A percentile compares a stretch with the other conserved stretches of the same genome.
Evolutionary conservation across 2,329 filamentous ascomycete species (phyloP).

Genomic region (Phoma herbarum): DNA sequence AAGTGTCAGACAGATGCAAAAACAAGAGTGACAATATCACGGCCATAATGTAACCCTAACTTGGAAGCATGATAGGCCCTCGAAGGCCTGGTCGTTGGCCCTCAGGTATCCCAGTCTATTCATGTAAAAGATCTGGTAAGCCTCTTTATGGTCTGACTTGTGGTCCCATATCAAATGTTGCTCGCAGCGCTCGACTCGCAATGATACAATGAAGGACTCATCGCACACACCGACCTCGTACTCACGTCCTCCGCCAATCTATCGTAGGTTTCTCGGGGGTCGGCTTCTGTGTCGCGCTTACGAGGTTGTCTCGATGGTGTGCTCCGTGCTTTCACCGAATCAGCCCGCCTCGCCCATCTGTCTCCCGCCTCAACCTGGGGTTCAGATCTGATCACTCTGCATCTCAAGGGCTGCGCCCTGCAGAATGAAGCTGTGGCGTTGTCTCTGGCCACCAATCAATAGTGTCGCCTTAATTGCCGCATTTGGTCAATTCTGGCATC

Average conservation of each 20-base stretch:
- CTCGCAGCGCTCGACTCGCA: neutral
- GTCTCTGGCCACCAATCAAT: neutral
- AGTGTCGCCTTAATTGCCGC: constrained; percentile 14
- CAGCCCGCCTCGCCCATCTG: neutral
- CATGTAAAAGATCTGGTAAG: neutral
- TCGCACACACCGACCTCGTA: neutral
- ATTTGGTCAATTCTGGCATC: constrained; percentile 5
- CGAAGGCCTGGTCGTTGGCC: neutral
- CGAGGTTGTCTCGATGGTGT: neutral
- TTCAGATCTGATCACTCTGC: neutral
- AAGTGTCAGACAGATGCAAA: too few relatives aligned
- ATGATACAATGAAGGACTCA: neutral
- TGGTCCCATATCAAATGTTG: neutral
- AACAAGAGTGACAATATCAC: too few relatives aligned
- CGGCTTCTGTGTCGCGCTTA: neutral
- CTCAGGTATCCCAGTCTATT: neutral
- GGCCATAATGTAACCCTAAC: too few relatives aligned
- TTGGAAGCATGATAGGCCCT: neutral
- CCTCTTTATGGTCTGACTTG: neutral
- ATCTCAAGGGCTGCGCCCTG: neutral
- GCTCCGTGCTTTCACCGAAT: neutral
- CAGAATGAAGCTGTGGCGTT: constrained; percentile 7
- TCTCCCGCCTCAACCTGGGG: neutral
- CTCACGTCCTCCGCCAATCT: neutral
- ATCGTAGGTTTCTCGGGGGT: neutral